Base-by-base conservation (phyloP, 257 asterid species). In the Ligustrum vulgare region DNA sequence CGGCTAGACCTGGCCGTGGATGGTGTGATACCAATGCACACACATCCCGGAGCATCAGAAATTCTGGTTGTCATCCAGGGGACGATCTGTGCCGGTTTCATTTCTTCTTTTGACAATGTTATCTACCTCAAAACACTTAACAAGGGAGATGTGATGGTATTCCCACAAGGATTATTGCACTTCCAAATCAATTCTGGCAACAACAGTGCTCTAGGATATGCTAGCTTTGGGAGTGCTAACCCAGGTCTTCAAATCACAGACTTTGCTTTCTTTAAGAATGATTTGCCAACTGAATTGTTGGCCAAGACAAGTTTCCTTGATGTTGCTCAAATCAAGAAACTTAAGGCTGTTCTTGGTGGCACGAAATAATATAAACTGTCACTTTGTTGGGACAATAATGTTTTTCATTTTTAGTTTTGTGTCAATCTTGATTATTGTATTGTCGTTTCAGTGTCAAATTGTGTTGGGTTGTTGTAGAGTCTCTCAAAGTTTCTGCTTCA, bases 1-100 rank as follows among this genome's bases (percentile, higher is more conserved):
- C 84, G 95, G 1, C 79, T 91, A 3, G 97, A 93, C 88, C 49
- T 91, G 34, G 97, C 87, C 0, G 65, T n/a, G 3, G 91, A 80
- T 0, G 97, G 98, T 9, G 97, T 93, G 12, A 80, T 90, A 11
- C 98, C 98, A 64, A 77, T 93, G 73, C 98, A 91, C 87, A 91
- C 95, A 11, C 97, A 90, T 78, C 98, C 97, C 0, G 92, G 83
- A 0, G 95, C 78, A 5, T 85, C 91, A 16, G 96, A 93, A 69
- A 5, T 91, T 60, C 82, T 91, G 25, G 79, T 91, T 23, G 95
- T 93, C 13, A 72, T 81, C 8, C 32, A 90, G 37, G 97, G 98
- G 23, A 74, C 86, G 2, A 77, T 93, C 2, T 78, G 83, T 63
- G 96, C 93, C 1, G 98, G 93, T 0, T 85, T 93, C 75, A 72